Percentiles rank a stretch among this genome's conserved stretches.
Conservation (phyloP, 495 filamentous ascomycete genomes). For the Jackrogersella multiformis region DNA sequence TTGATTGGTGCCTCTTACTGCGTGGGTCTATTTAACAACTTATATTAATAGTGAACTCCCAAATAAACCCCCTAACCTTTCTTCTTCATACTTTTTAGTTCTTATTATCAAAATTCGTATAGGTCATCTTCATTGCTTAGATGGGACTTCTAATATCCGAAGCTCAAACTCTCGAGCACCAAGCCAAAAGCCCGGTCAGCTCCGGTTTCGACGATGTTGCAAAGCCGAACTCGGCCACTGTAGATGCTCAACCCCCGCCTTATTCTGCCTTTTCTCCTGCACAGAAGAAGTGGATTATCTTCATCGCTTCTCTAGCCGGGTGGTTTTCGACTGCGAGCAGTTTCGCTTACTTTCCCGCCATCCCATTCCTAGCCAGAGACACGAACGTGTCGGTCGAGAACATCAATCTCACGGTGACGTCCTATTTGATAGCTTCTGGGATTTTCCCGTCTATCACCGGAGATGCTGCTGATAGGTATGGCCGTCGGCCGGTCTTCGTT, state of each 20-base stretch:
- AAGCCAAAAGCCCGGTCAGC: too few relatives aligned
- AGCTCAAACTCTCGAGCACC: background rate
- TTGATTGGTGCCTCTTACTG: too few relatives aligned
- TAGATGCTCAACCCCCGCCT: background rate
- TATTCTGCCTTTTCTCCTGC: slow-evolving; percentile 27
- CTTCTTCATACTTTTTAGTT: too few relatives aligned
- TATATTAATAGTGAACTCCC: too few relatives aligned
- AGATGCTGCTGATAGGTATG: slow-evolving; percentile 5
- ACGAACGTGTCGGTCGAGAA: slow-evolving; percentile 42
- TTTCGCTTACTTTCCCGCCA: slow-evolving; percentile 56
- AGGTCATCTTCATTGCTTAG: too few relatives aligned
- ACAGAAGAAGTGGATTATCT: slow-evolving; percentile 53
- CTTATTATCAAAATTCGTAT: too few relatives aligned
- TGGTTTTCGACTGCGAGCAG: slow-evolving; percentile 52
- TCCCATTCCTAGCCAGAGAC: slow-evolving; percentile 45
- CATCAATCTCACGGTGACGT: slow-evolving; percentile 50
- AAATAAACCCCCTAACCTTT: too few relatives aligned
- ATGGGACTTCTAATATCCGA: background rate
- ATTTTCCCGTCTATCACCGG: background rate
- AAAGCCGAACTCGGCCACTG: background rate
- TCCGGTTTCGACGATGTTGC: background rate
- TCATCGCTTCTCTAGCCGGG: slow-evolving; percentile 42
- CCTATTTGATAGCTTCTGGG: background rate
- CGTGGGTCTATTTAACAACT: too few relatives aligned
- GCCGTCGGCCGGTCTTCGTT: slow-evolving; percentile 1